Percentiles rank a stretch among this genome's conserved stretches.
These are phyloP conservation scores for Globisporangium rhizosaccharum DNA, from an alignment of 352 stramenopile species.

Conservation along the genomic window DNA sequence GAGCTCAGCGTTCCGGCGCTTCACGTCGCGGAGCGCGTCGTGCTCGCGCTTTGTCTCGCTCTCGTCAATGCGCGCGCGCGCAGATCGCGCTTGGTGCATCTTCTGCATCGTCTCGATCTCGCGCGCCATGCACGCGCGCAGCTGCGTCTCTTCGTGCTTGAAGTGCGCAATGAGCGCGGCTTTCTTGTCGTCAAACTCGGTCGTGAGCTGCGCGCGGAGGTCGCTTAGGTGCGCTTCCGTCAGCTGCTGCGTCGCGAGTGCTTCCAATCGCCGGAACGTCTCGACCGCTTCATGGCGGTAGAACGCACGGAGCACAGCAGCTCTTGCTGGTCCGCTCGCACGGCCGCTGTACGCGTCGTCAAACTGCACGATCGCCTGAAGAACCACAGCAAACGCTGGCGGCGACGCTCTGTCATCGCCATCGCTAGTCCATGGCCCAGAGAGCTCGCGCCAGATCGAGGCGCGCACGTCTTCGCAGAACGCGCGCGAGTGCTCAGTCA, in stretches of 20 bases:
- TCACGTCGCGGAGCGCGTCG: constrained; percentile 34
- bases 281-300: constrained; percentile 50
- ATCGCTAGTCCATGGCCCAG: not conserved
- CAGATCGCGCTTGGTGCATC: constrained; percentile 44
- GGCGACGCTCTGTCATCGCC: not conserved
- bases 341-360: constrained; percentile 38
- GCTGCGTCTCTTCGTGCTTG: constrained; percentile 51
- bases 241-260: constrained; percentile 38
- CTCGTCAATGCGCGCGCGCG: constrained; percentile 62
- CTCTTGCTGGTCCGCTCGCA: constrained; percentile 48
- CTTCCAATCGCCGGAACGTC: constrained; percentile 50
- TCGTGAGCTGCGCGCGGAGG: constrained; percentile 45
- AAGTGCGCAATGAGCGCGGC: constrained; percentile 58
- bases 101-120: constrained; percentile 74
- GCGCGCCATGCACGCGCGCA: constrained; percentile 46
- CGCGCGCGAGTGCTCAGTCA: constrained; percentile 23
- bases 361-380: constrained; percentile 49
- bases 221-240: constrained; percentile 50
- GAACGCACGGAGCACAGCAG: constrained; percentile 45
- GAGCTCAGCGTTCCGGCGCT: constrained; percentile 33
- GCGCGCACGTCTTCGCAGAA: constrained; percentile 43
- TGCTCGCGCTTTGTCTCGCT: constrained; percentile 45
- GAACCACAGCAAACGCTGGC: constrained; percentile 30
- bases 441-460: constrained; percentile 38
- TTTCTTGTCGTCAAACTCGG: constrained; percentile 59